Conservation (phyloP, 2,329 filamentous ascomycete genomes). For the Setomelanomma holmii region DNA sequence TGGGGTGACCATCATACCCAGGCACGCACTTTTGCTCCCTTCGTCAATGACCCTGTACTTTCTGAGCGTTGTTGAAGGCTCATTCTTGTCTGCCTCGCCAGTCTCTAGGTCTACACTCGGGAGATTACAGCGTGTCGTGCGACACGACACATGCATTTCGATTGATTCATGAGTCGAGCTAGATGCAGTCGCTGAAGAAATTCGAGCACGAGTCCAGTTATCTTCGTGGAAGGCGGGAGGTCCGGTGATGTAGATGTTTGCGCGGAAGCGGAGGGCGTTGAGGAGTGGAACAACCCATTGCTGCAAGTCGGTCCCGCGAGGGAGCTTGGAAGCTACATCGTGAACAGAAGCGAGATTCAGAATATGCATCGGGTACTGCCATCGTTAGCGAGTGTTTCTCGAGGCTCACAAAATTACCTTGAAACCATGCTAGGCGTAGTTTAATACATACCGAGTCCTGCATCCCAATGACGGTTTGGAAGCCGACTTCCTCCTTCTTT, state of each 20-base stretch:
- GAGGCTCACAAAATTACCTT: background rate
- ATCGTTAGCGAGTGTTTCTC: background rate
- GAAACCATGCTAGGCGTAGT: too few species aligned
- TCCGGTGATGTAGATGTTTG: slow-evolving; percentile 75
- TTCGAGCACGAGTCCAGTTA: slow-evolving; percentile 66
- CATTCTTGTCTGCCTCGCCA: slow-evolving; percentile 61
- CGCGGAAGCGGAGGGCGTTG: slow-evolving; percentile 70
- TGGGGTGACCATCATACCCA: slow-evolving; percentile 73
- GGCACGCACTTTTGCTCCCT: slow-evolving; percentile 65
- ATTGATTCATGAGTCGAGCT: slow-evolving; percentile 54
- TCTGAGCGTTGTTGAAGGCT: slow-evolving; percentile 67
- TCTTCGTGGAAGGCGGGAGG: slow-evolving; percentile 72
- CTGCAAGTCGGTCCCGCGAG: slow-evolving; percentile 48
- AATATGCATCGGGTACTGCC: slow-evolving; percentile 72
- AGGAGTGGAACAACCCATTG: slow-evolving; percentile 57
- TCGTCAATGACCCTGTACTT: slow-evolving; percentile 66
- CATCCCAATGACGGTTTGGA: slow-evolving; percentile 71
- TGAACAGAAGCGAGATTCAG: slow-evolving; percentile 70
- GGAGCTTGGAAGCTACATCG: slow-evolving; percentile 65
- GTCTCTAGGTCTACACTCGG: slow-evolving; percentile 72
- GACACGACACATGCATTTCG: slow-evolving; percentile 64
- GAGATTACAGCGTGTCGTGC: slow-evolving; percentile 73
- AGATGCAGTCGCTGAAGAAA: slow-evolving; percentile 8
- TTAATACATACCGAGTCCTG: slow-evolving; percentile 66
- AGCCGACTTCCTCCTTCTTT: slow-evolving; percentile 63